These are phyloP conservation scores for Suhomyces anneliseae DNA, from an alignment of 1,139 yeast species.

Conservation along the genomic window DNA sequence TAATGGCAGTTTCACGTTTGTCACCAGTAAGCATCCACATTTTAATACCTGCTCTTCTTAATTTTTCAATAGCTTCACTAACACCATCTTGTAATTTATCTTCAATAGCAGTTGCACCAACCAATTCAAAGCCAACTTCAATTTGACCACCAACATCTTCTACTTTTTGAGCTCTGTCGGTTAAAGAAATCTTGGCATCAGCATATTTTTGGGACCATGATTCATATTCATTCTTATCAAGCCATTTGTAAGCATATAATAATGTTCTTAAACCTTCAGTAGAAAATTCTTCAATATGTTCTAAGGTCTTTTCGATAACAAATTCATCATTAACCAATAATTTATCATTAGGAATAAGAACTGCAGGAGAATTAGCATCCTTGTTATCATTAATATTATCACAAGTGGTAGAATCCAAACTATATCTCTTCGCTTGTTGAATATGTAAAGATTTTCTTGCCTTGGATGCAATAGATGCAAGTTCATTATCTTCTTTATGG, in stretches of 20 bases:
- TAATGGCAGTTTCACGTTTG: slow-evolving; percentile 95
- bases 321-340: slow-evolving; percentile 73
- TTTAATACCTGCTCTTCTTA: slow-evolving; percentile 89
- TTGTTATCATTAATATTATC: not conserved
- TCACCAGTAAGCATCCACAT: slow-evolving; percentile 99
- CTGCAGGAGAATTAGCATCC: not conserved
- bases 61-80: slow-evolving; percentile 87
- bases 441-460: slow-evolving; percentile 65
- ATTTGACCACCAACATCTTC: slow-evolving; percentile 72
- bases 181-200: slow-evolving; percentile 75
- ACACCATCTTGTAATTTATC: slow-evolving; percentile 97
- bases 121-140: slow-evolving; percentile 63
- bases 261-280: slow-evolving; percentile 92
- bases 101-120: slow-evolving; percentile 97
- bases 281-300: slow-evolving; percentile 90
- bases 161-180: slow-evolving; percentile 62
- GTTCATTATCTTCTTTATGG: slow-evolving; percentile 53
- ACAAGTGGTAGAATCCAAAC: slow-evolving; percentile 24
- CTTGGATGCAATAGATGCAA: slow-evolving; percentile 57
- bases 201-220: slow-evolving; percentile 67
- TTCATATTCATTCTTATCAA: slow-evolving; percentile 58
- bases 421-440: slow-evolving; percentile 60
- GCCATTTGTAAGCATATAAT: slow-evolving; percentile 76
- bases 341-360: slow-evolving; percentile 55
- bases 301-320: slow-evolving; percentile 77